These are phyloP conservation scores for Penicillium brasilianum DNA, from an alignment of 2,329 filamentous ascomycete species.

Conservation along the genomic window DNA sequence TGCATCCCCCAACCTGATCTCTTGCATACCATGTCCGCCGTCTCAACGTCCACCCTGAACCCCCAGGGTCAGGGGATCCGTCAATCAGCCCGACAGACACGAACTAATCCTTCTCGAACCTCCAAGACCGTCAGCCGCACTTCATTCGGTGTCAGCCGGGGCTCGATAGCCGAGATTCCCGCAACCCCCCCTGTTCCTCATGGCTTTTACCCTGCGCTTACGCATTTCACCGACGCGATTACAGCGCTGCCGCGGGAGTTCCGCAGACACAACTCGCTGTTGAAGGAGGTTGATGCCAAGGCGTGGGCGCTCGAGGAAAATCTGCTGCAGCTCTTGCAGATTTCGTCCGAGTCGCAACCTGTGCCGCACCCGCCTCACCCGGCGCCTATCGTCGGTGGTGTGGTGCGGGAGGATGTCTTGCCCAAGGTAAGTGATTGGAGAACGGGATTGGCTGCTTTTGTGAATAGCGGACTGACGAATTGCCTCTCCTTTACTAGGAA, in stretches of 20 bases:
- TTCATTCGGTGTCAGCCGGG: conserved; percentile 46
- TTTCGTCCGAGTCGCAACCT: conserved; percentile 41
- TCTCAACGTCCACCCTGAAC: conserved; percentile 34
- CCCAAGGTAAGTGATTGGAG: conserved; percentile 31
- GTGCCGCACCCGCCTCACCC: conserved; percentile 41
- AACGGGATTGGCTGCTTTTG: conserved; percentile 1
- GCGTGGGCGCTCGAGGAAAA: conserved; percentile 85
- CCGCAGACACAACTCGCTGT: conserved; percentile 89
- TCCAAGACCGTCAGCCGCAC: conserved; percentile 51
- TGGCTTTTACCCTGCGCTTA: conserved; percentile 68
- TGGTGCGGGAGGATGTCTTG: conserved; percentile 41
- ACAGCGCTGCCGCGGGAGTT: conserved; percentile 92
- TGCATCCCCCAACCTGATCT: conserved; percentile 18
- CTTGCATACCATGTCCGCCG: conserved; percentile 32
- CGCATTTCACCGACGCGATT: conserved; percentile 87
- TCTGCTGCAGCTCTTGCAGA: conserved; percentile 72
- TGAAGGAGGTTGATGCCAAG: conserved; percentile 98
- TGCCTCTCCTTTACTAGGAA: conserved; percentile 29
- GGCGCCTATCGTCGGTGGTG: conserved; percentile 43
- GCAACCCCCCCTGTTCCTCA: conserved; percentile 43
- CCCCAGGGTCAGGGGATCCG: conserved; percentile 39
- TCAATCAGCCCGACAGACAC: conserved; percentile 52
- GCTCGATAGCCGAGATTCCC: conserved; percentile 34
- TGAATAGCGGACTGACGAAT: conserved; percentile 8
- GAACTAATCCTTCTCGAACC: conserved; percentile 56